These are phyloP conservation scores for Geranium rotundifolium DNA, from an alignment of 345 rosid species.

Conservation along the genomic window DNA sequence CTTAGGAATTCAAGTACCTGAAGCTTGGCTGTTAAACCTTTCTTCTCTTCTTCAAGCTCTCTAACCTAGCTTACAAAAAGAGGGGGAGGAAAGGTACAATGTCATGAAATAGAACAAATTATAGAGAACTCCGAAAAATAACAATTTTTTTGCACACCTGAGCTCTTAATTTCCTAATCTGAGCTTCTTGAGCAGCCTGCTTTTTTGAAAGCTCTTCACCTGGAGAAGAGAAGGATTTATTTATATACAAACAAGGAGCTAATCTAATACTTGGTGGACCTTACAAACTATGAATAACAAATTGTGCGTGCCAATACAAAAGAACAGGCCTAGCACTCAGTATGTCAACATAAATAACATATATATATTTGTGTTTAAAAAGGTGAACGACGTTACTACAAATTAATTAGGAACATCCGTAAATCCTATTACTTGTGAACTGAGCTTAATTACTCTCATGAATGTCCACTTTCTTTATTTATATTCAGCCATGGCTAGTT, in stretches of 20 bases:
- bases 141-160: slow-evolving; percentile 36
- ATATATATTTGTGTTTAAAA: background rate
- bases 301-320: no score
- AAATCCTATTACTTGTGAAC: background rate
- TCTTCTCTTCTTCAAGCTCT: slow-evolving; percentile 97
- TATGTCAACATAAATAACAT: background rate
- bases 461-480: background rate
- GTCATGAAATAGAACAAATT: slow-evolving; percentile 12
- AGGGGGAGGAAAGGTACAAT: slow-evolving; percentile 11
- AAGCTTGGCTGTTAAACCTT: slow-evolving; percentile 81
- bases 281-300: no score
- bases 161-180: slow-evolving; percentile 91
- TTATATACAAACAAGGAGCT: background rate
- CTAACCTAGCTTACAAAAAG: slow-evolving; percentile 52
- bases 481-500: background rate
- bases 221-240: slow-evolving; percentile 15
- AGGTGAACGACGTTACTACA: background rate
- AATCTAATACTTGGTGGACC: no score
- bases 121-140: slow-evolving; percentile 6
- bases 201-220: slow-evolving; percentile 99
- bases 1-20: slow-evolving; percentile 48
- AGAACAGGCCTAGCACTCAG: background rate
- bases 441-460: background rate
- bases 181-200: slow-evolving; percentile 94
- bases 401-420: background rate